Percentiles rank a stretch among this genome's conserved stretches.
Evolutionary conservation across 1,139 yeast genomes (phyloP).

Genomic region (Hyphopichia wangnamkhiaoensis): DNA sequence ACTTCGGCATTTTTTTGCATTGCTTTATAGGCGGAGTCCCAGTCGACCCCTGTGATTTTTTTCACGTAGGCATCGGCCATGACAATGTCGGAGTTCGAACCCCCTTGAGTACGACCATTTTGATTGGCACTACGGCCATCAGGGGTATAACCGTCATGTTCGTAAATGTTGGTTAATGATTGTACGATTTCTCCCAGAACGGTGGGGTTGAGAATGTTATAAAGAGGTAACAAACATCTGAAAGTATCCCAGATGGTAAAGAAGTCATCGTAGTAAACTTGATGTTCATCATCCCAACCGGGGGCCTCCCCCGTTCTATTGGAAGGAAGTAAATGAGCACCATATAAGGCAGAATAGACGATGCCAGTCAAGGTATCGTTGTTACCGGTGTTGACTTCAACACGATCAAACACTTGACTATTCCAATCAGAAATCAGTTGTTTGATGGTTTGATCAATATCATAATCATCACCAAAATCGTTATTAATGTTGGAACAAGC

Average conservation of each 20-base stretch:
- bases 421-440: constrained; percentile 27
- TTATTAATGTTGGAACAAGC: constrained; percentile 29
- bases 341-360: constrained; percentile 34
- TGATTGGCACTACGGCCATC: constrained; percentile 42
- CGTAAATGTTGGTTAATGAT: constrained; percentile 29
- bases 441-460: constrained; percentile 20
- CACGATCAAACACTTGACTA: constrained; percentile 24
- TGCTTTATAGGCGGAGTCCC: constrained; percentile 34
- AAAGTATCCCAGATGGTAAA: constrained; percentile 45
- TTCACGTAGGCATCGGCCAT: constrained; percentile 40
- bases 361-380: constrained; percentile 22
- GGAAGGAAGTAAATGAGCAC: constrained; percentile 35
- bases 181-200: constrained; percentile 33
- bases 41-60: constrained; percentile 23
- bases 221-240: constrained; percentile 33
- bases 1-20: constrained; percentile 41
- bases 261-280: constrained; percentile 39
- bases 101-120: constrained; percentile 43
- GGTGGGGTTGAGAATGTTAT: constrained; percentile 27
- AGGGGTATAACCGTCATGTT: constrained; percentile 38
- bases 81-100: constrained; percentile 40
- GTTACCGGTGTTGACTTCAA: constrained; percentile 15
- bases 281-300: constrained; percentile 16
- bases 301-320: constrained; percentile 40
- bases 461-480: constrained; percentile 19